These are phyloP conservation scores for Oryza coarctata DNA, from an alignment of 176 grass and related monocot species.

Conservation along the genomic window DNA sequence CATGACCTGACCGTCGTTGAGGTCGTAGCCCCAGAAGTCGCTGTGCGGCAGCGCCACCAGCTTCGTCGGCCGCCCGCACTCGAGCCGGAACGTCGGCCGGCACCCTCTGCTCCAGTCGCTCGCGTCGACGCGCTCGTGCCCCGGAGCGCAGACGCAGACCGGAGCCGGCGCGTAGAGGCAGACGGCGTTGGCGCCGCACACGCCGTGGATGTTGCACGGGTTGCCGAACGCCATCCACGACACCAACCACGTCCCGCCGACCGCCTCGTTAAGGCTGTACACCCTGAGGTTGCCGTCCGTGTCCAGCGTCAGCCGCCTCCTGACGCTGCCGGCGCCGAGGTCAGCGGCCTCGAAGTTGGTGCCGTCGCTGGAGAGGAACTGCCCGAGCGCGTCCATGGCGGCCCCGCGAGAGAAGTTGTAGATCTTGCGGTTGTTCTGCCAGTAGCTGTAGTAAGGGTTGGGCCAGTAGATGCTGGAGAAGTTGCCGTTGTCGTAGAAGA, in stretches of 20 bases:
- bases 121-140: slow-evolving; percentile 26
- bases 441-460: slow-evolving; percentile 33
- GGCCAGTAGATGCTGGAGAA: slow-evolving; percentile 73
- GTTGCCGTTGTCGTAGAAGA: slow-evolving; percentile 54
- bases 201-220: slow-evolving; percentile 49
- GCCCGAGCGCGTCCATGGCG: slow-evolving; percentile 39
- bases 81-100: slow-evolving; percentile 26
- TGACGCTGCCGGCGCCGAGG: slow-evolving; percentile 14
- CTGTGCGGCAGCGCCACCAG: slow-evolving; percentile 45
- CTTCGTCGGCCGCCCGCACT: neutral
- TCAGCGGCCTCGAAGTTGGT: slow-evolving; percentile 49
- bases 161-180: slow-evolving; percentile 38
- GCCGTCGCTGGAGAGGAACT: slow-evolving; percentile 57
- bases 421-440: slow-evolving; percentile 46
- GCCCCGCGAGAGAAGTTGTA: slow-evolving; percentile 58
- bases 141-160: slow-evolving; percentile 39
- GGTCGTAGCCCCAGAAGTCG: slow-evolving; percentile 63
- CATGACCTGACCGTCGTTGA: slow-evolving; percentile 28
- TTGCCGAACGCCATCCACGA: slow-evolving; percentile 52
- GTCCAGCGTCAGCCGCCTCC: slow-evolving; percentile 61
- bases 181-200: slow-evolving; percentile 52
- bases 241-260: slow-evolving; percentile 20
- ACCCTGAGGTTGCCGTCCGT: slow-evolving; percentile 65
- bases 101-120: slow-evolving; percentile 41
- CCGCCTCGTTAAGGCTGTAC: slow-evolving; percentile 48